These are phyloP conservation scores for Leavenworthia alabamica DNA, from an alignment of 345 rosid species.

Conservation along the genomic window DNA sequence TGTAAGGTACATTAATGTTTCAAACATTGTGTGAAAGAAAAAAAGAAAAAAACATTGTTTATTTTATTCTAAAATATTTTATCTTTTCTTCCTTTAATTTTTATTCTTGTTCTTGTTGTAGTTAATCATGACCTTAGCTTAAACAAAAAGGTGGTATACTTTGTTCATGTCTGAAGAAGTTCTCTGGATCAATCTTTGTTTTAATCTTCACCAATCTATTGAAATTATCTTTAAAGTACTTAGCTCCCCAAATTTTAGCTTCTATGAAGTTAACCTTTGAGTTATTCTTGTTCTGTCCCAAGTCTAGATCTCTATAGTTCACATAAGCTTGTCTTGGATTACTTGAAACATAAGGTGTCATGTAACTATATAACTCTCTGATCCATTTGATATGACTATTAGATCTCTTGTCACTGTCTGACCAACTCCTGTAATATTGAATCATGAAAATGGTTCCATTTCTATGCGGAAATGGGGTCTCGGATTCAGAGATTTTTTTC, in stretches of 20 bases:
- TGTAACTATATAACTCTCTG: slow-evolving; percentile 36
- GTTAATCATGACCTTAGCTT: background rate
- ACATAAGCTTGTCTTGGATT: slow-evolving; percentile 44
- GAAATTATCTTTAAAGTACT: slow-evolving; percentile 35
- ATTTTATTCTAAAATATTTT: too few relatives aligned
- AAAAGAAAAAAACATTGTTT: too few relatives aligned
- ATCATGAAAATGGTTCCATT: slow-evolving; percentile 43
- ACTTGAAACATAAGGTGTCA: slow-evolving; percentile 49
- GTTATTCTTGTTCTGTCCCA: slow-evolving; percentile 39
- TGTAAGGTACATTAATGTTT: too few relatives aligned
- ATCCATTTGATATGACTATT: slow-evolving; percentile 34
- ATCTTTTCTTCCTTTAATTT: too few relatives aligned
- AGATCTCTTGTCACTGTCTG: slow-evolving; percentile 16
- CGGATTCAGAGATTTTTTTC: slow-evolving; percentile 39
- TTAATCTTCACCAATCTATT: slow-evolving; percentile 30
- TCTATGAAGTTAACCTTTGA: slow-evolving; percentile 21
- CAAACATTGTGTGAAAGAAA: too few relatives aligned
- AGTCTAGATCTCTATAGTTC: slow-evolving; percentile 56
- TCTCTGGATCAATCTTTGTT: slow-evolving; percentile 31
- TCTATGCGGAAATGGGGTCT: slow-evolving; percentile 46
- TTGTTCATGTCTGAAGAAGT: slow-evolving; percentile 38
- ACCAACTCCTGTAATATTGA: slow-evolving; percentile 36
- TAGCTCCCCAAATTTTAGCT: slow-evolving; percentile 39
- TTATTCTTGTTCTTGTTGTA: too few relatives aligned
- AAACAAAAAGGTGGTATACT: too few relatives aligned